These are phyloP conservation scores for Colletotrichum falcatum DNA, from an alignment of 2,329 filamentous ascomycete species.

Conservation along the genomic window DNA sequence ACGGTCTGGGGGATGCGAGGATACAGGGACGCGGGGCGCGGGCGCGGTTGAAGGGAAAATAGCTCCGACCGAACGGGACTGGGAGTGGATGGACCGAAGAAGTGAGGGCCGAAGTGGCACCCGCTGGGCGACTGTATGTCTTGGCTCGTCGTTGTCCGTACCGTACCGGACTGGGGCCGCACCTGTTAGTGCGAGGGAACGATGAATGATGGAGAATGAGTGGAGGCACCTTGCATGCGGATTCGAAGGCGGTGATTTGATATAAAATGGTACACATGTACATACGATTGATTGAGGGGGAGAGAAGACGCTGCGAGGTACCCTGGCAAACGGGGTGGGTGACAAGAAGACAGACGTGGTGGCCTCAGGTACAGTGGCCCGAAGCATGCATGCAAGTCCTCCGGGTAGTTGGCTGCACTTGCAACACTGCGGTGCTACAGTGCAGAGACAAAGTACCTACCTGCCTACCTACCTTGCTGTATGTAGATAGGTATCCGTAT, in stretches of 20 bases:
- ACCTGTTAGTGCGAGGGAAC: conserved; percentile 13
- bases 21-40: conserved; percentile 10
- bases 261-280: too few relatives aligned
- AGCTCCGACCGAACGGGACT: conserved; percentile 39
- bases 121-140: conserved; percentile 21
- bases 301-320: not conserved
- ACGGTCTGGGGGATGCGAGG: conserved; percentile 13
- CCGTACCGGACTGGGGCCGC: conserved; percentile 28
- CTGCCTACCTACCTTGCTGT: not conserved
- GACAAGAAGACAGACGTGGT: too few relatives aligned
- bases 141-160: conserved; percentile 26
- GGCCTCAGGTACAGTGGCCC: too few relatives aligned
- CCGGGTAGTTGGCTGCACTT: not conserved
- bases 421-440: not conserved
- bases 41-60: conserved; percentile 26
- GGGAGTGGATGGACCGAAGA: conserved; percentile 36
- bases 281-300: not conserved
- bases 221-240: not conserved
- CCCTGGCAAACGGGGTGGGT: not conserved
- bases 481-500: too few relatives aligned
- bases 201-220: conserved; percentile 1
- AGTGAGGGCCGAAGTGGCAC: conserved; percentile 36
- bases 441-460: not conserved
- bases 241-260: not conserved
- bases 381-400: too few relatives aligned